Conservation (phyloP, 208 protist genomes). For the Borovskyia barvae region DNA sequence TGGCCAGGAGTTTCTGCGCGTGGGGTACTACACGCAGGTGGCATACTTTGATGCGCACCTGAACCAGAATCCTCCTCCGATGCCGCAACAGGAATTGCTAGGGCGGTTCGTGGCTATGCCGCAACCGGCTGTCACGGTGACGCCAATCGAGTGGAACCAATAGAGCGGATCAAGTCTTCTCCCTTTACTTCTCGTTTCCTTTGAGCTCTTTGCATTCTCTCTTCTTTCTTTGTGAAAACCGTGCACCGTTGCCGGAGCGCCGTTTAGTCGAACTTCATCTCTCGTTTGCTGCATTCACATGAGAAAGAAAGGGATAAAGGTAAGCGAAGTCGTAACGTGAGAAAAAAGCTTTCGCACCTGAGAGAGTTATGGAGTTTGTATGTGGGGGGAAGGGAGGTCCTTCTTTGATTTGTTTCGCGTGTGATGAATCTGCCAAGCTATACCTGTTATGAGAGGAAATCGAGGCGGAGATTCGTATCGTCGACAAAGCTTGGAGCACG, state of each 20-base stretch:
- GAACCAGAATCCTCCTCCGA: slow-evolving; percentile 57
- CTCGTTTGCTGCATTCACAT: no score
- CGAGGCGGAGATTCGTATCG: no score
- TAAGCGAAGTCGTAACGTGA: no score
- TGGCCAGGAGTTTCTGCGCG: slow-evolving; percentile 95
- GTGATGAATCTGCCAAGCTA: no score
- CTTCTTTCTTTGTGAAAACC: background rate
- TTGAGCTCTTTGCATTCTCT: no score
- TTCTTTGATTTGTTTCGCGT: no score
- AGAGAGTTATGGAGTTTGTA: no score
- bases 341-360: no score
- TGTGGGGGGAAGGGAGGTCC: no score
- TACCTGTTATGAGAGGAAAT: no score
- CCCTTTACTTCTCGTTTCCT: background rate
- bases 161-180: slow-evolving; percentile 13
- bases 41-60: slow-evolving; percentile 86
- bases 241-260: background rate
- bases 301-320: no score
- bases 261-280: background rate
- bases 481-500: no score
- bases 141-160: slow-evolving; percentile 66
- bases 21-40: slow-evolving; percentile 98
- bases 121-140: slow-evolving; percentile 80
- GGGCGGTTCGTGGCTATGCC: slow-evolving; percentile 87
- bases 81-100: slow-evolving; percentile 42